Evolutionary conservation across 163 green algal species (phyloP).

Genomic region (Coccomyxa subellipsoidea): DNA sequence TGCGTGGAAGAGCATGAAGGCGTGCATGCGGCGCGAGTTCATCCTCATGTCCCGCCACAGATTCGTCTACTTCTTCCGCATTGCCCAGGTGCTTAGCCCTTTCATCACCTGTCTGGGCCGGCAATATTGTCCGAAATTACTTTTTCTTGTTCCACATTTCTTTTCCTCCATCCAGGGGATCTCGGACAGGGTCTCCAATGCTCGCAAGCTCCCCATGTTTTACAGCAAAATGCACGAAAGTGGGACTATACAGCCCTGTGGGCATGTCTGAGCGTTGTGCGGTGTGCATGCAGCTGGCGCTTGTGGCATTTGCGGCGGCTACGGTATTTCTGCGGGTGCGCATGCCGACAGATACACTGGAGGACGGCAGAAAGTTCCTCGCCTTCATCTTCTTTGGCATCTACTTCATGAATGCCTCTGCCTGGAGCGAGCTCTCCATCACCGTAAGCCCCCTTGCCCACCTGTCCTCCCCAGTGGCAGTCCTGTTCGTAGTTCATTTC

Average conservation of each 20-base stretch:
- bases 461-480: no score
- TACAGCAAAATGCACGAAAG: no score
- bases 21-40: slow-evolving; percentile 20
- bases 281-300: background rate
- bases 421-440: background rate
- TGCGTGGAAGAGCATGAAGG: slow-evolving; percentile 12
- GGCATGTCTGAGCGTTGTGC: no score
- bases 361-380: background rate
- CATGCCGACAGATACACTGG: slow-evolving; percentile 13
- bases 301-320: slow-evolving; percentile 12
- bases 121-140: no score
- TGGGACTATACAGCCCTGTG: no score
- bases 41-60: slow-evolving; percentile 20
- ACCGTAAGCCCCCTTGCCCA: background rate
- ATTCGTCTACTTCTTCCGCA: slow-evolving; percentile 8
- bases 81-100: background rate
- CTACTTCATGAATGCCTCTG: background rate
- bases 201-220: no score
- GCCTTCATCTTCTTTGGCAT: background rate
- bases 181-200: no score
- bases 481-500: no score
- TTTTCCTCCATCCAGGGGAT: no score
- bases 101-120: background rate
- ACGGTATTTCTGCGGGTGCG: slow-evolving; percentile 22
- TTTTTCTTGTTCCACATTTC: no score